Base-by-base conservation (phyloP, 495 filamentous ascomycete genomes). In the Hypoxylon cercidicola region DNA sequence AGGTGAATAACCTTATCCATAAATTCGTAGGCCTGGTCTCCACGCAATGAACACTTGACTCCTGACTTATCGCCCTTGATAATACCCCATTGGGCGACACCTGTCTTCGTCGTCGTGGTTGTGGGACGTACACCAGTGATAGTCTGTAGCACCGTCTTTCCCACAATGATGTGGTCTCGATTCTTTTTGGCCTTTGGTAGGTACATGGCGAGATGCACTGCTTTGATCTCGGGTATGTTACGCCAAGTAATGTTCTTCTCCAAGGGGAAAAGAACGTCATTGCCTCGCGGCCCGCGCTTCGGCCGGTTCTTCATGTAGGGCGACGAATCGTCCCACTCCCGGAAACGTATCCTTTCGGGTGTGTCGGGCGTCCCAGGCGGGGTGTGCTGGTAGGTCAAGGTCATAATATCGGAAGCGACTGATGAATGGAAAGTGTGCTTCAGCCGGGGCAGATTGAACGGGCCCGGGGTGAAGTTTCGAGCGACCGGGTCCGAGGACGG, bases 231-330 rank as follows among this genome's bases (percentile, higher is more conserved):
- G 39, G 95, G 94, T 43, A 99, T 82, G 77, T 96, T 97, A 62
- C 84, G 87, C 81, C 93, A 97, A 6, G 84, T 89, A 63, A 94
- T 91, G 50, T 90, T 86, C 35, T 88, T 86, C 65, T 90, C 89
- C 13, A 95, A 76, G 1, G 96, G 84, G 0, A 84, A 85, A 11
- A 97, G 83, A 13, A 81, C 77, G 18, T 77, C 69, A 25, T 54
- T 41, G 46, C 95, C 93, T 62, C 93, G 84, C 11, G 95, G 95
- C 1, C 87, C 89, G 28, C 94, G 90, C 65, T 90, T 85, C 1
- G 89, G 88, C 46, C 95, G 85, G 82, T 95, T 94, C 77, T 92
- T 92, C 83, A 93, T 92, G 77, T 98, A 99, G 1, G 93, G 93
- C 1, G 91, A 96, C 49, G 87, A 88, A 69, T 89, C 92, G 63